Base-by-base conservation (phyloP, 441 rosid species). In the Populus hybrid region DNA sequence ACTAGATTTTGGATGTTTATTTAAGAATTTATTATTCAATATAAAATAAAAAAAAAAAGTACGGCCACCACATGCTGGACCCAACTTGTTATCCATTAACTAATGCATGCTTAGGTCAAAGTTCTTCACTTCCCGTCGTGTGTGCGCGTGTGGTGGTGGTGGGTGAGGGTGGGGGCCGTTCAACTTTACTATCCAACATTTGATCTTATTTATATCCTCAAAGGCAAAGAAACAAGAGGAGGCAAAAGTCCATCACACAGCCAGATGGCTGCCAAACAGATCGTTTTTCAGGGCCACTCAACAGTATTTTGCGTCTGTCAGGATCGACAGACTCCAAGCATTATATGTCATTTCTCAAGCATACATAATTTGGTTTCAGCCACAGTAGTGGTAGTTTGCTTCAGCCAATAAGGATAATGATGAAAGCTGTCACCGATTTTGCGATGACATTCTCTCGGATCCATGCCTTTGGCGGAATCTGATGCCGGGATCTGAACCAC, bases 381-480 rank as follows among this genome's bases (percentile, higher is more conserved):
- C 83, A 79, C 69, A 81, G 84, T 66, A 81, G 53, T 61, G 69
- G 78, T 53, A 77, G 88, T 84, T 85, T 83, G 81, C 78, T 82
- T 85, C 82, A 78, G 75, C 84, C 78, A 68, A 71, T 67, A 63
- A 69, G 83, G 73, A 80, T 61, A 73, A 75, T 79, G 28, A 71
- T 79, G 69, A 35, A 74, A 83, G 70, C 79, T 83, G 85, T 71
- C 78, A 82, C 78, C 87, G 88, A 79, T 86, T 87, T 74, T 90
- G 94, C 26, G 94, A 86, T 78, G 91, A 78, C 77, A 87, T 75
- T 85, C 96, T 90, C 85, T 89, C 94, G 3, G 87, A 83, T 38
- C 96, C 88, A 73, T 91, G 95, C 87, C 97, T 88, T 81, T 86
- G 97, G 68, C 94, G 96, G 85, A 88, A 78, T 73, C 93, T 85